A percentile compares a stretch with the other conserved stretches of the same genome.
Evolutionary conservation across 2,329 filamentous ascomycete species (phyloP).

Genomic region (Immersiporthe knoxdaviesiana): DNA sequence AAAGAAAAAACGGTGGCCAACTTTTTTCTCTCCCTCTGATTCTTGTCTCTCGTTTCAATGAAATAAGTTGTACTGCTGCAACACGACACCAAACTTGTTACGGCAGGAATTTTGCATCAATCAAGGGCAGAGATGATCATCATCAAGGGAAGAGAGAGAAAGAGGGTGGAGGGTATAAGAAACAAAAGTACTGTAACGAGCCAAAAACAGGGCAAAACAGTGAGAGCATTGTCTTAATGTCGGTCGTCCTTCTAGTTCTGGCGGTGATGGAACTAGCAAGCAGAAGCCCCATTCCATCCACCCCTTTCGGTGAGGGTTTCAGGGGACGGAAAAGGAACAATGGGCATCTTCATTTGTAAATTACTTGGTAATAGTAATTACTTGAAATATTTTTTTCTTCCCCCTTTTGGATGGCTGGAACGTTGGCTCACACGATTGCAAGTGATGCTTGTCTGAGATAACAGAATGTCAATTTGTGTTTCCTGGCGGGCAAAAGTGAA

Average conservation of each 20-base stretch:
- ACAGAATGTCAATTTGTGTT: no score
- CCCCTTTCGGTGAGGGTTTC: background rate
- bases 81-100: background rate
- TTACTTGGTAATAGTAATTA: background rate
- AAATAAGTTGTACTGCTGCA: background rate
- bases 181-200: background rate
- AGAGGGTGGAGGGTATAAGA: background rate
- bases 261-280: background rate
- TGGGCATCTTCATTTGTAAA: background rate
- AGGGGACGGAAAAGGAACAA: no score
- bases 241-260: no score
- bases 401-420: no score
- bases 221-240: background rate
- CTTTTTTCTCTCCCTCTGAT: background rate
- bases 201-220: background rate
- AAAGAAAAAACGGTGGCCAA: no score
- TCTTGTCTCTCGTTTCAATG: constrained; percentile 5
- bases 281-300: background rate
- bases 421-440: background rate
- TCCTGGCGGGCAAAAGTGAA: no score
- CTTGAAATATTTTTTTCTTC: background rate
- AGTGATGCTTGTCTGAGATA: background rate
- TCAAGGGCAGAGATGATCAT: background rate
- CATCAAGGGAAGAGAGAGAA: background rate
- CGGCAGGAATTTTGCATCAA: background rate